phyloP scores from a whole-genome alignment of 108 stramenopile species.

The Skeletonema menzelii region DNA sequence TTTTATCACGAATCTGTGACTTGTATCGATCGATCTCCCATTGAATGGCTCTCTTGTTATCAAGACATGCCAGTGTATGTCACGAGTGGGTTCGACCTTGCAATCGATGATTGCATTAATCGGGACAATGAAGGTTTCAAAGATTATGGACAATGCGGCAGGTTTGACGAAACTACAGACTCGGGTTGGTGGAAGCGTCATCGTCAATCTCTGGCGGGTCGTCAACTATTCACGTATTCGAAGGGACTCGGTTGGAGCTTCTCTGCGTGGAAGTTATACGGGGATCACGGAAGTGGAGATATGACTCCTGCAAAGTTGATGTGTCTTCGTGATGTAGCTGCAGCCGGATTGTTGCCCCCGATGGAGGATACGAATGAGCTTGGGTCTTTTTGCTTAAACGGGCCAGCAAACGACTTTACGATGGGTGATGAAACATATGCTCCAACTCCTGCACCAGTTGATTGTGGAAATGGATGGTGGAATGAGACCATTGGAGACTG shows the following conservation, averaged over 20 bases:
- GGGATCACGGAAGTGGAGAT: conserved; percentile 38
- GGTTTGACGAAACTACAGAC: conserved; percentile 67
- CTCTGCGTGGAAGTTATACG: conserved; percentile 72
- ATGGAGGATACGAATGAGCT: conserved; percentile 15
- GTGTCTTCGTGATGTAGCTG: conserved; percentile 62
- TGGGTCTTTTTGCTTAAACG: conserved; percentile 60
- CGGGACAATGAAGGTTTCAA: conserved; percentile 38
- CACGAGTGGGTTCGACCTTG: conserved; percentile 62
- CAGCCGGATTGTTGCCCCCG: conserved; percentile 61
- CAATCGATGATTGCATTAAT: conserved; percentile 63
- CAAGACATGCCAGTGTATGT: conserved; percentile 54
- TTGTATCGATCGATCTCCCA: conserved; percentile 66
- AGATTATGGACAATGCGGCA: conserved; percentile 80
- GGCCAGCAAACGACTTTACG: conserved; percentile 65
- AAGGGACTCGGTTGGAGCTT: conserved; percentile 75
- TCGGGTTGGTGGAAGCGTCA: conserved; percentile 77
- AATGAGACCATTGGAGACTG: conserved; percentile 57
- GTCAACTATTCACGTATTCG: conserved; percentile 72
- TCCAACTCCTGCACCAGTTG: conserved; percentile 73
- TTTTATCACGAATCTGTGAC: conserved; percentile 72
- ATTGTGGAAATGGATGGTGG: conserved; percentile 85
- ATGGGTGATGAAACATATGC: conserved; percentile 74
- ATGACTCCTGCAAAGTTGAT: conserved; percentile 58
- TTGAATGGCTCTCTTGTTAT: conserved; percentile 66
- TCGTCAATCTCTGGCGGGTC: conserved; percentile 59